Base-by-base conservation (phyloP, 2,329 filamentous ascomycete genomes). In the Exophiala bonariae region DNA sequence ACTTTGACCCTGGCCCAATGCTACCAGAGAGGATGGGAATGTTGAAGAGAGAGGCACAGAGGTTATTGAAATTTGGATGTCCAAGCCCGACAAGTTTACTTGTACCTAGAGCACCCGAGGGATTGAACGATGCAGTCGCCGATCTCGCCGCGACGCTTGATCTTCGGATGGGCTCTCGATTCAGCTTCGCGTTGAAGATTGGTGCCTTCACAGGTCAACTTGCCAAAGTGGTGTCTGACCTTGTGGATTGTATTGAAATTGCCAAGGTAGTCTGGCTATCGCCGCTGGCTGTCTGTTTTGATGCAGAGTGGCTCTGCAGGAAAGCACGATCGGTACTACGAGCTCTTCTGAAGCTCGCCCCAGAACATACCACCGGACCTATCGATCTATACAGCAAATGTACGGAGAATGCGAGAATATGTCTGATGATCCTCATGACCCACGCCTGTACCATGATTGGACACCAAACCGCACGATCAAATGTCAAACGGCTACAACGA, bases 241-340 rank as follows among this genome's bases (percentile, higher is more conserved):
- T 56, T 28, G 50, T 53, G 7, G 53, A 56, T 22, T 56, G 53
- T 31, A 49, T 53, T 26, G 53, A 52, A n/a, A 56, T 56, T 20
- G 53, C 53, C 1, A 56, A 56, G 38, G 53, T 56, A 16, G 50
- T 56, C 10, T 56, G 53, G 53, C 44, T 56, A 6, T 56, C 53
- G 19, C 53, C 53, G 6, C 9, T 56, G 30, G 53, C 53, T 5
- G 53, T 56, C 6, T 56, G 53, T 23, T 56, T 54, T 37, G 53
- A 56, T 31, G 53, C 53, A 11, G 53, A 56, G 44, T 56, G 53
- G 53, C 41, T 56, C 18, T 56, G 53, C 44, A 40, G 53, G n/a
- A 56, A 56, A 28, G 50, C 53, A 10, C 20, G 53, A 28, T 31
- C 53, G 13, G 47, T 56, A 5, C 46, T 56, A 17, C 50, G 53